phyloP scores from a whole-genome alignment of 1,284 basidiomycete genomes.

The Malassezia vespertilionis region DNA sequence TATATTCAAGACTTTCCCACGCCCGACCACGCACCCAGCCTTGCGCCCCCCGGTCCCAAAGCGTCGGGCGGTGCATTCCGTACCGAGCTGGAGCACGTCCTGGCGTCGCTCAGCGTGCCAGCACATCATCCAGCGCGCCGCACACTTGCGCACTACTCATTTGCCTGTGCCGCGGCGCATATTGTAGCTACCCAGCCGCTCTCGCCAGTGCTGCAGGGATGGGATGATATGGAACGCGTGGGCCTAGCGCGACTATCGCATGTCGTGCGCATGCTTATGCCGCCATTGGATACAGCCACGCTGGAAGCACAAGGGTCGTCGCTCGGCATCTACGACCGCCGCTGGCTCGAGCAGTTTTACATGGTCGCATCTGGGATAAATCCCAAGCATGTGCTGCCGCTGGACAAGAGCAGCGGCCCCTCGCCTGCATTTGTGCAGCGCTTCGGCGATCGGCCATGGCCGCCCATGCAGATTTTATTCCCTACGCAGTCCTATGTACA shows the following conservation, averaged over 20 bases:
- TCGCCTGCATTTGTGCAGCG: slow-evolving; percentile 1
- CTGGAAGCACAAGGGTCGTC: slow-evolving; percentile 40
- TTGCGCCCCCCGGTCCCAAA: not conserved
- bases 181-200: slow-evolving; percentile 34
- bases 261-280: slow-evolving; percentile 19
- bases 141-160: slow-evolving; percentile 20
- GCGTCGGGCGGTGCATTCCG: slow-evolving; percentile 20
- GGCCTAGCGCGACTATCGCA: slow-evolving; percentile 31
- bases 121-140: slow-evolving; percentile 18
- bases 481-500: slow-evolving; percentile 32
- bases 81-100: slow-evolving; percentile 20
- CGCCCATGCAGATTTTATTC: slow-evolving; percentile 33
- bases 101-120: slow-evolving; percentile 29
- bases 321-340: slow-evolving; percentile 28
- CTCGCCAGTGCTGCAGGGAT: slow-evolving; percentile 18
- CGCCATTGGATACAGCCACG: not conserved
- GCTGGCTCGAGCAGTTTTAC: slow-evolving; percentile 44
- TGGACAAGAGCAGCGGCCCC: slow-evolving; percentile 1
- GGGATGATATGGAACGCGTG: slow-evolving; percentile 29
- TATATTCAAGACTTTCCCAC: slow-evolving; percentile 40
- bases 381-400: slow-evolving; percentile 19
- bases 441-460: slow-evolving; percentile 6
- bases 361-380: slow-evolving; percentile 26
- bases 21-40: not conserved
- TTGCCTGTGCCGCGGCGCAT: slow-evolving; percentile 16